Evolutionary conservation across 2,329 filamentous ascomycete species (phyloP), one percentile per base, ranked within the genome.

Genomic region (Aspergillus quadricinctus): DNA sequence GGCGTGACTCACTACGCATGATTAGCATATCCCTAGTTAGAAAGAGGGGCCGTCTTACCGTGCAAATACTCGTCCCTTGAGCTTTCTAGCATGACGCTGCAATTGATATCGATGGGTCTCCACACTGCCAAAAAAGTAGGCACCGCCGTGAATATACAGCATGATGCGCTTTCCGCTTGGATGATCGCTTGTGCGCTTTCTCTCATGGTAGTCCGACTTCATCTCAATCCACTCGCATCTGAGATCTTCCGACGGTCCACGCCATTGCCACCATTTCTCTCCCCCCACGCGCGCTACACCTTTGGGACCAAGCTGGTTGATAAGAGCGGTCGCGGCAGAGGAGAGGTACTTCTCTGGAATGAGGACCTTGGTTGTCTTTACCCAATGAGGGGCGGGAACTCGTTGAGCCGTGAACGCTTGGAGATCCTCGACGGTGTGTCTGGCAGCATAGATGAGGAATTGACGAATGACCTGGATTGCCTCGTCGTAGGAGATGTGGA

Each of bases 21-120:
- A 49, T 69, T 60, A 69, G 67, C 52, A 55, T 52, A 25, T 43
- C 9, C 23, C 37, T 40, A 25, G 8, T 3, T 7, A 29, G 4
- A 23, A 23, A 25, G n/a, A 53, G 54, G 25, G 25, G 50, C 19
- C 10, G 3, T 9, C 72, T 62, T 72, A 77, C 76, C 75, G 89
- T 25, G 93, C 92, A 72, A 97, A 86, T 7, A 97, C 88, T 54
- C 92, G 83, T 19, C 92, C 93, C 73, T 94, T 92, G 58, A 99
- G 81, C 76, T 97, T 97, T 53, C 94, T 83, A 28, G 94, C 94
- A 80, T 97, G 92, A 50, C 93, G 83, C 74, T 99, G 94, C 81
- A 99, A 86, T 80, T 97, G 93, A 75, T 97, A 97, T n/a, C 94
- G 87, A 77, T 97, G 94, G 73, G 96, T 92, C 69, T 97, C 92